phyloP scores from a whole-genome alignment of 352 stramenopile species.

The Pythium diclinum region DNA sequence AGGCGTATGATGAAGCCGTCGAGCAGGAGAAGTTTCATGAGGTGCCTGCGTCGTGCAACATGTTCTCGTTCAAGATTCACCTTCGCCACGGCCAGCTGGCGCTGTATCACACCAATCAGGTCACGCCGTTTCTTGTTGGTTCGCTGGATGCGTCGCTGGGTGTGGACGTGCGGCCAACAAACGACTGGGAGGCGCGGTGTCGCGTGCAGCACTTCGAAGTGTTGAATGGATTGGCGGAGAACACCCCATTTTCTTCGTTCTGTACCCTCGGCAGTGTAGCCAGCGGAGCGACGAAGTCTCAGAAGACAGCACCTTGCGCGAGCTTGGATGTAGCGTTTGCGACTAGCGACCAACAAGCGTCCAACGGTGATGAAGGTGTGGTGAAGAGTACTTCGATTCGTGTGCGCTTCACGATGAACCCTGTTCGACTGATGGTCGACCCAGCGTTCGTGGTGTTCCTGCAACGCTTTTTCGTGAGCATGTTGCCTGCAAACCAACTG shows the following conservation, averaged over 20 bases:
- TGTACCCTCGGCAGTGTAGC: slow-evolving; percentile 34
- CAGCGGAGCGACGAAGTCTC: background rate
- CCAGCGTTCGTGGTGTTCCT: slow-evolving; percentile 65
- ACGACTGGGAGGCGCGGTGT: slow-evolving; percentile 63
- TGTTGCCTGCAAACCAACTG: slow-evolving; percentile 62
- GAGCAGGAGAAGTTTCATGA: slow-evolving; percentile 42
- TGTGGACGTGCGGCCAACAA: slow-evolving; percentile 59
- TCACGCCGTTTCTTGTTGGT: slow-evolving; percentile 43
- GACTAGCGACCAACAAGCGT: slow-evolving; percentile 25
- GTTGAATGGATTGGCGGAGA: slow-evolving; percentile 42
- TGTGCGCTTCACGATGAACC: slow-evolving; percentile 51
- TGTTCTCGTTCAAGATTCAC: slow-evolving; percentile 66
- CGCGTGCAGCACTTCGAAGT: slow-evolving; percentile 69
- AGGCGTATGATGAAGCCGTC: slow-evolving; percentile 72
- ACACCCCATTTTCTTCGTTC: slow-evolving; percentile 57
- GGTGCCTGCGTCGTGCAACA: slow-evolving; percentile 62
- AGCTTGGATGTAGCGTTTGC: slow-evolving; percentile 41
- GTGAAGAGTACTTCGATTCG: slow-evolving; percentile 9
- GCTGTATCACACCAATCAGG: slow-evolving; percentile 50
- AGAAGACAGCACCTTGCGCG: slow-evolving; percentile 33
- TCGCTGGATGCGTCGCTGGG: slow-evolving; percentile 49
- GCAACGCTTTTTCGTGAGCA: slow-evolving; percentile 67
- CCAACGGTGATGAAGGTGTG: slow-evolving; percentile 12
- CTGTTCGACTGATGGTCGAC: slow-evolving; percentile 70
- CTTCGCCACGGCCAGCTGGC: slow-evolving; percentile 49